Conservation (phyloP, 257 asterid genomes). For the Forsythia viridissima region DNA sequence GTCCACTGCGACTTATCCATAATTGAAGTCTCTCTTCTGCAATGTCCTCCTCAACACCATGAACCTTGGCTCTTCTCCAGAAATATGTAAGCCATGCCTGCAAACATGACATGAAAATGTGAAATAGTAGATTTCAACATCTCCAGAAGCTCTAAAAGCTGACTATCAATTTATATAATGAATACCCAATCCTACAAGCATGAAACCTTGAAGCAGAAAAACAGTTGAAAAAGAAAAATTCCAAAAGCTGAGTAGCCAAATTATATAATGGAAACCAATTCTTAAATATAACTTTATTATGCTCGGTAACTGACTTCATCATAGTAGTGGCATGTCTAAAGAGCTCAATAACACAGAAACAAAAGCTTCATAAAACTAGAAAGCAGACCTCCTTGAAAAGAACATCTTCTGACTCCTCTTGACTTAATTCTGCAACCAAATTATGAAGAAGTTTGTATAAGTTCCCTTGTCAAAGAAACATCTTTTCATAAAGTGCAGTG, state of each 20-base stretch:
- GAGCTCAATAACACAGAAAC: conserved; percentile 12
- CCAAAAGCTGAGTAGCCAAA: neutral
- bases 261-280: neutral
- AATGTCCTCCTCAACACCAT: conserved; percentile 92
- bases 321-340: conserved; percentile 7
- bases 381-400: conserved; percentile 81
- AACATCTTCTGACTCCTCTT: conserved; percentile 90
- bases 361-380: conserved; percentile 14
- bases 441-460: conserved; percentile 11
- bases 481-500: neutral
- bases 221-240: neutral
- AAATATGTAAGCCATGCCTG: conserved; percentile 99
- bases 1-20: conserved; percentile 89
- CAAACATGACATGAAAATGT: conserved; percentile 13
- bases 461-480: neutral
- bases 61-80: conserved; percentile 98
- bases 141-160: neutral
- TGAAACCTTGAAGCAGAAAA: neutral
- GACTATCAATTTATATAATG: neutral
- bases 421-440: conserved; percentile 77
- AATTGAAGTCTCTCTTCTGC: conserved; percentile 89
- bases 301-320: neutral
- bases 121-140: conserved; percentile 1
- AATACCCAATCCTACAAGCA: neutral
- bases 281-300: neutral